Evolutionary conservation across 495 filamentous ascomycete species (phyloP).

Genomic region (Pyrenopolyporus hunteri): DNA sequence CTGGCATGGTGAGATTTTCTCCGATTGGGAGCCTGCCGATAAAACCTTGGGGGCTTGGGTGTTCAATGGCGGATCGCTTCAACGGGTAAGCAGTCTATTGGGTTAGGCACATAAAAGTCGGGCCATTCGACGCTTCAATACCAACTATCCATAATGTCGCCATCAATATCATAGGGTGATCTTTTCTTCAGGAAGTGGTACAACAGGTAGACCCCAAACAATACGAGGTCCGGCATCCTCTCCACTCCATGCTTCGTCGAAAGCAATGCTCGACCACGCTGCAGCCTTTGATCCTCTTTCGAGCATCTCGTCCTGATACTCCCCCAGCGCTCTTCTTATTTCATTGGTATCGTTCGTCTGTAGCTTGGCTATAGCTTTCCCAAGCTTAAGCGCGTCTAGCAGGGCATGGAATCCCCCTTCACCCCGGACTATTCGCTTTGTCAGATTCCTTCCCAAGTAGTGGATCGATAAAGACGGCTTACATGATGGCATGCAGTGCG

Average conservation of each 20-base stretch:
- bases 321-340: conserved; percentile 25
- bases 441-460: neutral
- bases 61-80: too few species aligned
- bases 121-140: too few species aligned
- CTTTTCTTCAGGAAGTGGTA: conserved; percentile 26
- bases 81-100: too few species aligned
- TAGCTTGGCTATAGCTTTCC: conserved; percentile 11
- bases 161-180: conserved; percentile 10
- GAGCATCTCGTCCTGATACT: conserved; percentile 32
- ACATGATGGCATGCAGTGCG: conserved; percentile 65
- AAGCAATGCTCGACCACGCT: conserved; percentile 28
- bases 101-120: too few species aligned
- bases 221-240: conserved; percentile 6
- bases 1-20: too few species aligned
- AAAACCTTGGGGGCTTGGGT: too few species aligned
- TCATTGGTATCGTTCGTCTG: conserved; percentile 9
- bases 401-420: conserved; percentile 36
- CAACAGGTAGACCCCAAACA: conserved; percentile 29
- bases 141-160: neutral
- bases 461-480: conserved; percentile 17
- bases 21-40: too few species aligned
- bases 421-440: conserved; percentile 20
- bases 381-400: conserved; percentile 33
- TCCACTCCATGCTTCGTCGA: conserved; percentile 25
- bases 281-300: conserved; percentile 30